Conservation (phyloP, 345 rosid species). For the Eucalyptus pauciflora region DNA sequence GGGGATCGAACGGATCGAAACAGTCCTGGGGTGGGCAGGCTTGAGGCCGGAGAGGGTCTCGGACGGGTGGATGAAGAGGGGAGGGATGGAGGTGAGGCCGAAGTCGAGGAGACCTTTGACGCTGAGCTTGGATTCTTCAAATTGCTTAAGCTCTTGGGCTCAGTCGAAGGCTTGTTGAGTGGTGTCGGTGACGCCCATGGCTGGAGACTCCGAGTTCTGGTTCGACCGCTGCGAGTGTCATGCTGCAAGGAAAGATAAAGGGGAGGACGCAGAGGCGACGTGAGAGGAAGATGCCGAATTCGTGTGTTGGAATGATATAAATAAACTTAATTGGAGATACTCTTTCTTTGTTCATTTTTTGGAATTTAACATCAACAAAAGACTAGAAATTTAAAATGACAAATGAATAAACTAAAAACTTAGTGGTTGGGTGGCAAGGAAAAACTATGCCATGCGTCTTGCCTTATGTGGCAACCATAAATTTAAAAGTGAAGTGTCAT, state of each 20-base stretch:
- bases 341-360: neutral
- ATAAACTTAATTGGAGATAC: neutral
- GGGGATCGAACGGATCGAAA: too few relatives aligned
- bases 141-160: neutral
- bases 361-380: neutral
- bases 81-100: neutral
- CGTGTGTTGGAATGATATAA: too few relatives aligned
- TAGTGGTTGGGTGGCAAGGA: neutral
- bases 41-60: neutral
- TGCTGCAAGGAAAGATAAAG: neutral
- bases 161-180: neutral
- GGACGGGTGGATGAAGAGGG: neutral
- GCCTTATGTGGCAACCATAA: neutral
- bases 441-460: neutral
- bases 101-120: neutral
- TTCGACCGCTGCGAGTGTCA: neutral
- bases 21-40: neutral
- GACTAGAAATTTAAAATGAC: neutral
- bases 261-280: neutral
- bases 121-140: neutral
- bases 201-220: neutral
- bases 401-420: neutral
- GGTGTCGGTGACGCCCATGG: neutral
- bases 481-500: neutral
- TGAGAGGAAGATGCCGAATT: neutral